Conservation (phyloP, 1,284 basidiomycete species). For the Heliocybe sulcata region DNA sequence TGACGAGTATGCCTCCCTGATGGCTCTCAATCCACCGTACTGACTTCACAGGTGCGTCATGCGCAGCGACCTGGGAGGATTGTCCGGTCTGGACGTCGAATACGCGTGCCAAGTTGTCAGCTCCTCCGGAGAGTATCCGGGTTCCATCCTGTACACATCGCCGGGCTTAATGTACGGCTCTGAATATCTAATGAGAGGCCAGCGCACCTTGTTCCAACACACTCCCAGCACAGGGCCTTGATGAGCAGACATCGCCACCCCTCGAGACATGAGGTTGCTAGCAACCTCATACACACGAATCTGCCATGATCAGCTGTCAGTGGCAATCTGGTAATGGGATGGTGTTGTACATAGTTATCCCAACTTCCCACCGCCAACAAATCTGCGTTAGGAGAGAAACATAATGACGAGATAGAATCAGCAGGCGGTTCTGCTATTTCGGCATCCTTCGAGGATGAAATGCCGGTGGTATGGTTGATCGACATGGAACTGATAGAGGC, state of each 20-base stretch:
- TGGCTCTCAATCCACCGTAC: conserved; percentile 72
- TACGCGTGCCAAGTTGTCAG: conserved; percentile 79
- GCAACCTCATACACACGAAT: conserved; percentile 63
- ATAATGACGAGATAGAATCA: conserved; percentile 50
- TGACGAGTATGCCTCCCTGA: conserved; percentile 65
- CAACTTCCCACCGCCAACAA: conserved; percentile 30
- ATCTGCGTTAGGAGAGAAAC: conserved; percentile 15
- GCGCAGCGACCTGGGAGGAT: conserved; percentile 69
- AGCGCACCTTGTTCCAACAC: conserved; percentile 72
- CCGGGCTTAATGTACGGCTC: neutral
- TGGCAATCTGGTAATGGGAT: neutral
- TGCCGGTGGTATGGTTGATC: neutral
- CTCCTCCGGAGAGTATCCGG: conserved; percentile 81
- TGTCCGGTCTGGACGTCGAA: conserved; percentile 77
- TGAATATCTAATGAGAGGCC: neutral
- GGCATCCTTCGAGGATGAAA: conserved; percentile 1
- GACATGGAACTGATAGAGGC: neutral
- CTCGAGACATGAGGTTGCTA: conserved; percentile 50
- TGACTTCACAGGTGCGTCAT: conserved; percentile 77
- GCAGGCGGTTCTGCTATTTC: conserved; percentile 36
- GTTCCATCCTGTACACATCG: conserved; percentile 53
- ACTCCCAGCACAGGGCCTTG: conserved; percentile 79
- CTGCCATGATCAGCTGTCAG: conserved; percentile 22
- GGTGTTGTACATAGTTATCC: conserved; percentile 24
- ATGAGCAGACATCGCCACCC: conserved; percentile 80